Conservation (phyloP, 2,329 filamentous ascomycete species). For the Alternaria infectoria region DNA sequence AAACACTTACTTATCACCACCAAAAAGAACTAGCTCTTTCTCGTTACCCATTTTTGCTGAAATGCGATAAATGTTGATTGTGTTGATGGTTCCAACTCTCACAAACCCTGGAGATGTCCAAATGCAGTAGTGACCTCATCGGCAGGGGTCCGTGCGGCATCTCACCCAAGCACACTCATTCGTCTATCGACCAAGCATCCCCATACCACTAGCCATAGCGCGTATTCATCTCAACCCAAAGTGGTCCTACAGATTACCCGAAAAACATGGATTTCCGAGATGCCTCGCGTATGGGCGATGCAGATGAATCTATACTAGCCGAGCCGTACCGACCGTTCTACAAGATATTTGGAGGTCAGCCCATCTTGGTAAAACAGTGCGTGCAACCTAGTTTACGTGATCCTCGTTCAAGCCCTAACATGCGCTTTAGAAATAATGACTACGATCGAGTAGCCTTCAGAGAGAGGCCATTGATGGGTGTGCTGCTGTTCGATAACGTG, state of each 20-base stretch:
- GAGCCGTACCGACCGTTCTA: slow-evolving; percentile 60
- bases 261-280: slow-evolving; percentile 42
- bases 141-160: slow-evolving; percentile 5
- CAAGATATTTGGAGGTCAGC: slow-evolving; percentile 56
- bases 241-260: not conserved
- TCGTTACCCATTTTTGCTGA: slow-evolving; percentile 23
- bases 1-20: slow-evolving; percentile 35
- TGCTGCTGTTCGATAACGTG: slow-evolving; percentile 76
- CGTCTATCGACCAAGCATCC: not conserved
- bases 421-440: slow-evolving; percentile 46
- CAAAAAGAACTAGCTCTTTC: slow-evolving; percentile 35
- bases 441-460: slow-evolving; percentile 60
- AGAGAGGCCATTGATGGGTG: slow-evolving; percentile 68
- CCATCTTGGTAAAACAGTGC: slow-evolving; percentile 55
- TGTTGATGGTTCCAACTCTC: not conserved
- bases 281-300: slow-evolving; percentile 31
- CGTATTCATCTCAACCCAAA: not conserved
- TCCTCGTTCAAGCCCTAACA: not conserved
- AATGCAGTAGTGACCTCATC: slow-evolving; percentile 16
- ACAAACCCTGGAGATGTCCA: not conserved
- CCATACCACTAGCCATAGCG: not conserved
- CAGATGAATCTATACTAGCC: slow-evolving; percentile 39
- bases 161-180: not conserved
- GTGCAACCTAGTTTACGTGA: not conserved
- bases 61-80: not conserved